Conservation (phyloP, 1,139 yeast genomes). For the Yamadazyma friedrichii region DNA sequence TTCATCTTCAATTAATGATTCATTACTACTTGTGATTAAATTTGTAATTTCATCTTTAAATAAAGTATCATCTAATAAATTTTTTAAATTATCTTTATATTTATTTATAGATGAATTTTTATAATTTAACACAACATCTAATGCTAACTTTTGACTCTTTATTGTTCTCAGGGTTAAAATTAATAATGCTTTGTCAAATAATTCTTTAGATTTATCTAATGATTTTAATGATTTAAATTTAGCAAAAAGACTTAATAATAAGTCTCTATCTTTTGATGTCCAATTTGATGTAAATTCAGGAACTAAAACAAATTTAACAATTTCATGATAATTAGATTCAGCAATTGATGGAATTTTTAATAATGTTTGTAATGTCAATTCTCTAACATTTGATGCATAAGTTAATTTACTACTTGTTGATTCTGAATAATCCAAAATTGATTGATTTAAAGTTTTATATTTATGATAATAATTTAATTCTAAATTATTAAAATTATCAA, state of each 20-base stretch:
- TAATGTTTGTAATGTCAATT: slow-evolving; percentile 51
- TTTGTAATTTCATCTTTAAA: slow-evolving; percentile 82
- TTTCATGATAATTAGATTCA: slow-evolving; percentile 54
- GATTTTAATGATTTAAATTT: slow-evolving; percentile 64
- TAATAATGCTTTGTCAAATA: slow-evolving; percentile 53
- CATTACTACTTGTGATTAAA: slow-evolving; percentile 53
- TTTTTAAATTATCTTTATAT: slow-evolving; percentile 71
- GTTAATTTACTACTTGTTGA: slow-evolving; percentile 28
- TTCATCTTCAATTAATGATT: slow-evolving; percentile 53
- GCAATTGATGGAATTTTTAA: slow-evolving; percentile 60
- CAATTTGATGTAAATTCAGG: slow-evolving; percentile 33
- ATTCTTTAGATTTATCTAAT: slow-evolving; percentile 48
- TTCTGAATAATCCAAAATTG: slow-evolving; percentile 38
- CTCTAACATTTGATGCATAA: slow-evolving; percentile 41
- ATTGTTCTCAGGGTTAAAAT: slow-evolving; percentile 63
- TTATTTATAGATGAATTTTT: slow-evolving; percentile 57
- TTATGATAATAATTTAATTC: slow-evolving; percentile 21
- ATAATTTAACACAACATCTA: slow-evolving; percentile 70
- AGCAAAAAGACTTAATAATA: slow-evolving; percentile 61
- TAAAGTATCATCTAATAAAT: slow-evolving; percentile 75
- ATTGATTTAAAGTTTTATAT: slow-evolving; percentile 20
- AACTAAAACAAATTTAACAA: slow-evolving; percentile 56
- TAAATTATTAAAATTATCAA: slow-evolving; percentile 23
- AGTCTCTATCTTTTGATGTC: slow-evolving; percentile 62
- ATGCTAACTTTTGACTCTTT: slow-evolving; percentile 69